Conservation (phyloP, 2,329 filamentous ascomycete genomes). For the Cordyceps cicadae region DNA sequence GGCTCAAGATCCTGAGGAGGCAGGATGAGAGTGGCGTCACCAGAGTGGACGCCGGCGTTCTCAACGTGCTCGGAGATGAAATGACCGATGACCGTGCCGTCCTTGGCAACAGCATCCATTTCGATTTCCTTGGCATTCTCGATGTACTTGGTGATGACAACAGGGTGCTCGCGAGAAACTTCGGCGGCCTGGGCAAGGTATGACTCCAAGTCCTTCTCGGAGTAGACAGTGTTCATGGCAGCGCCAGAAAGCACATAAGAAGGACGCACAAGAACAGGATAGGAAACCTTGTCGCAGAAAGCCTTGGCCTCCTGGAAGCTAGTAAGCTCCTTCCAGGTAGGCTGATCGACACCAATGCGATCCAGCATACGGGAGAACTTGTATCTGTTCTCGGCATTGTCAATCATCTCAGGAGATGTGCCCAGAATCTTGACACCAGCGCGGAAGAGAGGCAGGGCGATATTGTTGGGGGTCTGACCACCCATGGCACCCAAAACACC, state of each 20-base stretch:
- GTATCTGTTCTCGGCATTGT: constrained; percentile 93
- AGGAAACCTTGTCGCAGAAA: constrained; percentile 83
- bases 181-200: constrained; percentile 87
- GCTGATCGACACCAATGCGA: constrained; percentile 88
- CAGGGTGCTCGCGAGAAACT: constrained; percentile 89
- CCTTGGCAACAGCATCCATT: constrained; percentile 93
- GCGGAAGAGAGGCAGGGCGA: constrained; percentile 79
- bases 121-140: constrained; percentile 99
- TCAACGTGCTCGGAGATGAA: constrained; percentile 99
- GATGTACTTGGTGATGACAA: constrained; percentile 99
- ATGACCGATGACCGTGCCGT: constrained; percentile 84
- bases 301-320: constrained; percentile 82
- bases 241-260: constrained; percentile 96
- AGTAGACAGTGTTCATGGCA: constrained; percentile 99
- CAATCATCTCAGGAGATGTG: constrained; percentile 98
- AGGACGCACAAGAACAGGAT: constrained; percentile 88
- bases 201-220: constrained; percentile 78
- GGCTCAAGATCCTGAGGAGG: constrained; percentile 87
- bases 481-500: constrained; percentile 94
- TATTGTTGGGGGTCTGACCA: constrained; percentile 96
- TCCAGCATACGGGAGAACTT: constrained; percentile 99
- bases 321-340: constrained; percentile 94
- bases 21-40: constrained; percentile 90
- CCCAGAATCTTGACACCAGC: constrained; percentile 88
- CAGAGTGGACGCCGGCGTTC: constrained; percentile 96